Conservation (phyloP, 129 eudicot genomes). For the Deinandra increscens region DNA sequence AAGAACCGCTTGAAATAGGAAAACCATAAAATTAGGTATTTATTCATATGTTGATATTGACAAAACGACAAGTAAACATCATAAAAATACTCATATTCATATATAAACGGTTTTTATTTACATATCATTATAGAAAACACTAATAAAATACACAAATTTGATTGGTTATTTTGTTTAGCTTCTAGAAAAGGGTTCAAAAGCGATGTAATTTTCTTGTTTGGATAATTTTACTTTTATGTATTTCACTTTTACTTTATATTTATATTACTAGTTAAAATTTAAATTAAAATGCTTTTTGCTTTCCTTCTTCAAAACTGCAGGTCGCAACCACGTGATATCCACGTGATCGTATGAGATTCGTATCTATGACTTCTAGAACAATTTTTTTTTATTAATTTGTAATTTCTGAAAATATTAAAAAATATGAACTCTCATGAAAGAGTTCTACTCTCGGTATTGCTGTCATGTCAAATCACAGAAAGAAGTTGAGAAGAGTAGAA, state of each 20-base stretch:
- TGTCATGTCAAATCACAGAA: no score
- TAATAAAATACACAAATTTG: no score
- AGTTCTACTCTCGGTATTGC: no score
- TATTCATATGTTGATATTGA: no score
- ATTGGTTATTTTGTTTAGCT: neutral
- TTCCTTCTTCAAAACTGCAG: neutral
- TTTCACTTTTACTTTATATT: neutral
- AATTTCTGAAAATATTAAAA: neutral
- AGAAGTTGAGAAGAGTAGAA: no score
- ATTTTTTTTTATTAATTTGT: neutral
- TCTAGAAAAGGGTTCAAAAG: neutral
- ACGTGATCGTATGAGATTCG: conserved; percentile 23
- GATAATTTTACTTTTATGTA: neutral
- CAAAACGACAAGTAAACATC: no score
- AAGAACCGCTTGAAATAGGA: no score
- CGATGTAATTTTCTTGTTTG: neutral
- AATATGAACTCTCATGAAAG: neutral
- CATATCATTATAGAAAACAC: no score
- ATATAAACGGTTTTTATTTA: no score
- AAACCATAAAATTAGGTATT: no score
- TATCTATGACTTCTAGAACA: conserved; percentile 26
- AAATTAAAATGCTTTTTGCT: neutral
- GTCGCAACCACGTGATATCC: conserved; percentile 17
- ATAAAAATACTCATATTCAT: no score
- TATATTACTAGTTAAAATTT: neutral